These are phyloP conservation scores for Fagus sylvatica DNA, from an alignment of 306 rosid genomes.

Conservation along the genomic window DNA sequence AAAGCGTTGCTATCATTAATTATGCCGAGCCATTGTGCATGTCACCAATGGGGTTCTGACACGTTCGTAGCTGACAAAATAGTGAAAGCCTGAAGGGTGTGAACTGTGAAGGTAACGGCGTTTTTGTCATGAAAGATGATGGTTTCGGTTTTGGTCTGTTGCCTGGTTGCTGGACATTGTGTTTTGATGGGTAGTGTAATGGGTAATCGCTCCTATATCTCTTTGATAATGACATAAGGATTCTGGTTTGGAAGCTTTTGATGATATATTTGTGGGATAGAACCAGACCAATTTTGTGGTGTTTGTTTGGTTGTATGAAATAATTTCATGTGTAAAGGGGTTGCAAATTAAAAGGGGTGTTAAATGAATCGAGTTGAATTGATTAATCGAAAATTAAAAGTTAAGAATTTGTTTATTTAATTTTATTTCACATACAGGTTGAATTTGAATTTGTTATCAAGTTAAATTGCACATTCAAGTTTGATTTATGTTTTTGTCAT, in stretches of 20 bases:
- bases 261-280: neutral
- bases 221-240: neutral
- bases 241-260: no score
- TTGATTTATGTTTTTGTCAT: no score
- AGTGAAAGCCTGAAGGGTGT: neutral
- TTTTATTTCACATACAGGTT: no score
- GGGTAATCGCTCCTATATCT: neutral
- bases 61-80: conserved; percentile 22
- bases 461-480: no score
- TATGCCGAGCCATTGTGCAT: conserved; percentile 26
- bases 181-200: neutral
- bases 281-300: no score
- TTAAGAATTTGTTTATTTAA: no score
- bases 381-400: no score
- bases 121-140: conserved; percentile 8
- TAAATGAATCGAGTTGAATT: no score
- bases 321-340: no score
- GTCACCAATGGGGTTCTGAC: conserved; percentile 35
- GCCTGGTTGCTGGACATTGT: neutral
- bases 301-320: no score
- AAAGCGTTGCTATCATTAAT: conserved; percentile 51
- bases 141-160: conserved; percentile 14
- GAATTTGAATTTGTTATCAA: no score
- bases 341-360: no score
- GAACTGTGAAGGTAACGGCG: conserved; percentile 20